Base-by-base conservation (phyloP, 176 grass and related monocot species). In the Luzula sylvatica region DNA sequence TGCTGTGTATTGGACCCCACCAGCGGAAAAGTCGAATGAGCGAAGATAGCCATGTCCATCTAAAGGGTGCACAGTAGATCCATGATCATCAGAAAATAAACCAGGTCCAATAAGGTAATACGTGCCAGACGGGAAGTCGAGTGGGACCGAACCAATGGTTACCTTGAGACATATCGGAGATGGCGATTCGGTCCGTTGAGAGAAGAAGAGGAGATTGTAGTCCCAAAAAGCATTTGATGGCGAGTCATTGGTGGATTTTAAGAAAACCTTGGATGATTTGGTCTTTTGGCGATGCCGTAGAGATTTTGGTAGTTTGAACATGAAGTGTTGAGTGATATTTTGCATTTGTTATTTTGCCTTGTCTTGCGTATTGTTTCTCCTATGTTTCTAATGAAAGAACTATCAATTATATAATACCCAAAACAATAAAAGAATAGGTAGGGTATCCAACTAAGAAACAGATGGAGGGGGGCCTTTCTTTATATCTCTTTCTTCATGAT, bases 21-120 rank as follows among this genome's bases (percentile, higher is more conserved):
- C 32, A 49, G 17, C 12, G 56, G 26, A 53, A 78, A 98, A 86
- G 32, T 71, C 71, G 71, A 98, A 98, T 42, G 78, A 65, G 43
- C 92, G 85, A 46, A 98, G 85, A 69, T 98, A 98, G 59, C 92
- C 92, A 46, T 98, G 92, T 28, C 92, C 92, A 66, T 98, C 92
- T 32, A 98, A 76, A 12, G 92, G 92, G 55, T 98, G 77, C n/a
- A 98, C 92, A 32, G 68, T 98, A 70, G 92, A 98, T 65, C 92
- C 92, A 49, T 98, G 75, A 50, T 98, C 92, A 50, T 98, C 92
- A 66, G 68, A 42, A 65, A 98, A 98, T 46, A 98, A 38, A 13
- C 92, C 85, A 1, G 92, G 92, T 0, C 92, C 85, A 1, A 79
- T 61, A 44, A 98, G 81, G 84, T 98, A 98, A 77, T 98, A 98